Evolutionary conservation across 768 basidiomycete species (phyloP), one percentile per base, ranked within the genome.

Genomic region (Daedaleopsis sinensis): DNA sequence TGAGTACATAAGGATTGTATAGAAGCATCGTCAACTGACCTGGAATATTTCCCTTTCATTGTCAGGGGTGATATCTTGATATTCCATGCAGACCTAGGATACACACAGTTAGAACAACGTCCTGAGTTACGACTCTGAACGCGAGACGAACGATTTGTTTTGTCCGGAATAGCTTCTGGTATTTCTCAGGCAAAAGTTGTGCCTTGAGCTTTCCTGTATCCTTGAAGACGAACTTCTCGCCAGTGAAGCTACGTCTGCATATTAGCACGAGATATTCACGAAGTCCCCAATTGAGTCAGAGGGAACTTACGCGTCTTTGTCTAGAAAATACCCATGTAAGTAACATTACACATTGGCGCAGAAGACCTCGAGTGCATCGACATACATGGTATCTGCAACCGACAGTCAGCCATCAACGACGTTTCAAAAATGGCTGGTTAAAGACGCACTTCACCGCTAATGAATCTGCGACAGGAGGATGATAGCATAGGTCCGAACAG

Each of bases 11-110:
- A 32, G 38, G 24, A 42, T 9, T 3, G 3, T 39, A 24, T 8
- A 18, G 7, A 3, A 8, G 8, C 11, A 27, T 15, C 24, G 3
- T 8, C n/a, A 3, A 54, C 80, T 44, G 44, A 88, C 91, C 78
- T 90, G 88, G 75, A 89, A 91, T 24, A 89, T 84, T 67, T 88
- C 89, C 32, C 87, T 80, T 65, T 90, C 90, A 67, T 84, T 81
- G 52, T 84, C 79, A 8, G 70, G 70, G 0, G 72, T 76, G 44
- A 88, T 68, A 18, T 77, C 76, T 3, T 73, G 71, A 63, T 88
- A 93, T 69, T 93, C 91, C n/a, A 91, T 83, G 65, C 91, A 93
- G 1, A 90, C 87, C 68, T 71, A 42, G 12, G n/a, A 11, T 15
- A 49, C 15, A 6, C 37, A 49, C 19, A 15, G 23, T 23, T 15